Conservation (phyloP, 495 filamentous ascomycete species). For the Corynascus novoguineensis region DNA sequence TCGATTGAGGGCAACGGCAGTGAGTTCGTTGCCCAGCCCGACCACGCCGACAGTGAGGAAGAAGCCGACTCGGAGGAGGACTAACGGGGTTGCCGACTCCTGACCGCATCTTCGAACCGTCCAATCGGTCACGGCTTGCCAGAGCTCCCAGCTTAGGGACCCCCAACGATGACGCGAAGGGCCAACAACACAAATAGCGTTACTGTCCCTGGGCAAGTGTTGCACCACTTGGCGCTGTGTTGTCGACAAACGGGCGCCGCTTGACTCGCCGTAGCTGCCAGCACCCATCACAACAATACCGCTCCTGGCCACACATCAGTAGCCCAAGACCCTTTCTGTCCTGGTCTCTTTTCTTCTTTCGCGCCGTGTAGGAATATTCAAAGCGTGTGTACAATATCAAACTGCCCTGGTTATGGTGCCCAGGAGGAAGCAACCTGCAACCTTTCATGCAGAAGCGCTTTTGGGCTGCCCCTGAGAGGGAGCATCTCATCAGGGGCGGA, state of each 20-base stretch:
- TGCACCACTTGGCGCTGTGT: neutral
- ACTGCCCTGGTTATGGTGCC: neutral
- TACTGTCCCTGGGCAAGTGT: neutral
- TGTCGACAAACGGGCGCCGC: neutral
- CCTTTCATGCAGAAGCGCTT: neutral
- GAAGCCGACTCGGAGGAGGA: conserved; percentile 37
- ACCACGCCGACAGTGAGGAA: conserved; percentile 32
- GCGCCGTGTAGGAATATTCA: conserved; percentile 7
- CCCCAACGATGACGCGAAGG: too few relatives aligned
- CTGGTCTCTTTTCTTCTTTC: neutral
- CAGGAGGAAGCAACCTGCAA: neutral
- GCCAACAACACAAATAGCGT: neutral
- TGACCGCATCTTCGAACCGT: too few relatives aligned
- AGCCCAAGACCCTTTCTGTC: neutral
- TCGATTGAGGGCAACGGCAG: conserved; percentile 33
- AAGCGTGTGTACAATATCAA: conserved; percentile 5
- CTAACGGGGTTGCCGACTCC: conserved; percentile 6
- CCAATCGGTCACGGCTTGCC: too few relatives aligned
- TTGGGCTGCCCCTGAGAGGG: neutral
- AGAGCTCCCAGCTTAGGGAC: neutral
- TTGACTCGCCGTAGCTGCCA: conserved; percentile 1
- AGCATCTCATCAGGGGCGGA: too few relatives aligned
- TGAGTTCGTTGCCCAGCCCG: conserved; percentile 16
- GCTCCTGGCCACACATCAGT: neutral
- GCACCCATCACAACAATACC: neutral